These are phyloP conservation scores for Handroanthus guayacan DNA, from an alignment of 257 asterid species.

Conservation along the genomic window DNA sequence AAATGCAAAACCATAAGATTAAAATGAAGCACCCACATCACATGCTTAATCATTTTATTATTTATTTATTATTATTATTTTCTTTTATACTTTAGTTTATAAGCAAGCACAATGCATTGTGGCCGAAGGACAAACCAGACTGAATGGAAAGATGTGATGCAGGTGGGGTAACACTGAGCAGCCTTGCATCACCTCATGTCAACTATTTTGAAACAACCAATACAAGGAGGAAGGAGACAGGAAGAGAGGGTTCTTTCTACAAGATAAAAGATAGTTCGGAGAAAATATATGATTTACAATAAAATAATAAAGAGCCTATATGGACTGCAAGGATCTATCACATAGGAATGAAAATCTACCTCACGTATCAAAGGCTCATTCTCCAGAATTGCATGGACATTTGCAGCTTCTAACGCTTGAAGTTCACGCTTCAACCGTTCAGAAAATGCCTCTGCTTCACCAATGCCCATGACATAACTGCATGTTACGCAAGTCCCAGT, in stretches of 20 bases:
- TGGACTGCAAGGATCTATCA: constrained; percentile 35
- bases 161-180: constrained; percentile 14
- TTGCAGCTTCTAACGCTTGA: constrained; percentile 99
- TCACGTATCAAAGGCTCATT: constrained; percentile 82
- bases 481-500: constrained; percentile 39
- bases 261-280: constrained; percentile 12
- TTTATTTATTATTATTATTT: not conserved
- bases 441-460: constrained; percentile 99
- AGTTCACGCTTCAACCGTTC: constrained; percentile 96
- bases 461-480: constrained; percentile 98
- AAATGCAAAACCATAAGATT: constrained; percentile 22
- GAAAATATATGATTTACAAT: constrained; percentile 12
- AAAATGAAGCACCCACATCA: constrained; percentile 17
- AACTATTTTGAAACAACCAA: not conserved
- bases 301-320: constrained; percentile 19
- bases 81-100: not conserved
- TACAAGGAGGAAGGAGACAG: too few relatives aligned
- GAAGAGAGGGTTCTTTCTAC: constrained; percentile 4
- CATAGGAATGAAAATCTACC: constrained; percentile 49
- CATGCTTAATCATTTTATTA: not conserved
- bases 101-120: not conserved
- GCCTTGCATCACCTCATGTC: constrained; percentile 12
- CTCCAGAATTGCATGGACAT: constrained; percentile 97
- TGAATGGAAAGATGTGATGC: not conserved
- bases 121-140: constrained; percentile 31